phyloP scores from a whole-genome alignment of 352 stramenopile genomes.

The Blastocystis sp. region DNA sequence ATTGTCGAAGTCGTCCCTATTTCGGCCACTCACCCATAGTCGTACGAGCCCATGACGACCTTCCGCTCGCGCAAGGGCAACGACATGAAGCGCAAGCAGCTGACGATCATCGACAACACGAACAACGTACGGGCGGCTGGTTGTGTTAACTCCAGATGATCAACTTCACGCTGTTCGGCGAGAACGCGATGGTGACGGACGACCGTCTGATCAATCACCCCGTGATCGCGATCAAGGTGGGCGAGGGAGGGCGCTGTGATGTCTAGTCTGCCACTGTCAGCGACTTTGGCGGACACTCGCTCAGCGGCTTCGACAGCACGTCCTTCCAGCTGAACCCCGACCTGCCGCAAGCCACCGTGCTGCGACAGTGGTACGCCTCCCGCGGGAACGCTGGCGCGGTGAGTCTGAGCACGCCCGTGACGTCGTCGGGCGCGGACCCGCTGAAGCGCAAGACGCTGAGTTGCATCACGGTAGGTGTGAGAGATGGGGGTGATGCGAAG shows the following conservation, averaged over 20 bases:
- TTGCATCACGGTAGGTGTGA: slow-evolving; percentile 7
- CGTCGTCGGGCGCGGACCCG: slow-evolving; percentile 10
- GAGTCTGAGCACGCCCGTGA: slow-evolving; percentile 31
- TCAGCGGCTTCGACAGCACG: slow-evolving; percentile 54
- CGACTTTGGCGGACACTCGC: slow-evolving; percentile 60
- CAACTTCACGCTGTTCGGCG: slow-evolving; percentile 54
- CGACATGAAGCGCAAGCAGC: slow-evolving; percentile 62
- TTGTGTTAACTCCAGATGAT: background rate
- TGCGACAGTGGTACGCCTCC: slow-evolving; percentile 31
- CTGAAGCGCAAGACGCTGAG: slow-evolving; percentile 41
- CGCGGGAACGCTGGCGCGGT: background rate
- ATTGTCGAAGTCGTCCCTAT: slow-evolving; percentile 26
- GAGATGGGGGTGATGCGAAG: background rate
- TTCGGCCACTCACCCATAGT: background rate
- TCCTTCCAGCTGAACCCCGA: slow-evolving; percentile 35
- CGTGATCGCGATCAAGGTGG: slow-evolving; percentile 64
- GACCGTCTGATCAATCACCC: slow-evolving; percentile 24
- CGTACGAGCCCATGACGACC: slow-evolving; percentile 25
- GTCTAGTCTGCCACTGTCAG: slow-evolving; percentile 22
- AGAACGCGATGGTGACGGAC: slow-evolving; percentile 59
- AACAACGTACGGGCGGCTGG: slow-evolving; percentile 15
- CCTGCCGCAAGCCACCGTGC: background rate
- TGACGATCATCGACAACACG: slow-evolving; percentile 27
- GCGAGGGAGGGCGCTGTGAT: background rate
- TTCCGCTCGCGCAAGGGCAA: slow-evolving; percentile 70